These are phyloP conservation scores for Talinum fruticosum DNA, from an alignment of 148 eudicot species.

Conservation along the genomic window DNA sequence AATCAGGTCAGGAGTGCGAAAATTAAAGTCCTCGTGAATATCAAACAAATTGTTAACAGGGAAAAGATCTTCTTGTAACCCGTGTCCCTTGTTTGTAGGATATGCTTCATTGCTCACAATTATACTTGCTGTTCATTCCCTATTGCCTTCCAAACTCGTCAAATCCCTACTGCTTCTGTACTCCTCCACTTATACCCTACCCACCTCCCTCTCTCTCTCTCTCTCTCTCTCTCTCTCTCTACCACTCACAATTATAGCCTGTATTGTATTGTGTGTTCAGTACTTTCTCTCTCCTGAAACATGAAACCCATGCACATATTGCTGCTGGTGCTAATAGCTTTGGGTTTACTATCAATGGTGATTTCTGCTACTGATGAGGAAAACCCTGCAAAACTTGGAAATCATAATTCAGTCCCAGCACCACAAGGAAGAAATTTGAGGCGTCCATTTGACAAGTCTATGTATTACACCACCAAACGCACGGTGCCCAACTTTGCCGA, in stretches of 20 bases:
- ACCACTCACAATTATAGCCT: background rate
- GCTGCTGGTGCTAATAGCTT: background rate
- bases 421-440: background rate
- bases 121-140: too few species aligned
- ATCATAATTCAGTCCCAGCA: background rate
- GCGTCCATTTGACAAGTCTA: background rate
- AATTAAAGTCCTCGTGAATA: conserved; percentile 3
- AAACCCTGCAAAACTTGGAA: background rate
- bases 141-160: background rate
- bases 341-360: background rate
- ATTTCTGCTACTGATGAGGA: background rate
- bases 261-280: too few species aligned
- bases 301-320: background rate
- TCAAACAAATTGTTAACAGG: background rate
- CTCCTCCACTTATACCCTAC: background rate
- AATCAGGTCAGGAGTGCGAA: too few species aligned
- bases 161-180: background rate
- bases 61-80: background rate
- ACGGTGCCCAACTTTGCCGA: conserved; percentile 6
- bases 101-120: background rate
- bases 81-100: background rate
- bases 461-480: background rate
- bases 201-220: too few species aligned
- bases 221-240: background rate
- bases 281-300: background rate